Evolutionary conservation across 495 filamentous ascomycete genomes (phyloP).

Genomic region (Lentithecium fluviatile): DNA sequence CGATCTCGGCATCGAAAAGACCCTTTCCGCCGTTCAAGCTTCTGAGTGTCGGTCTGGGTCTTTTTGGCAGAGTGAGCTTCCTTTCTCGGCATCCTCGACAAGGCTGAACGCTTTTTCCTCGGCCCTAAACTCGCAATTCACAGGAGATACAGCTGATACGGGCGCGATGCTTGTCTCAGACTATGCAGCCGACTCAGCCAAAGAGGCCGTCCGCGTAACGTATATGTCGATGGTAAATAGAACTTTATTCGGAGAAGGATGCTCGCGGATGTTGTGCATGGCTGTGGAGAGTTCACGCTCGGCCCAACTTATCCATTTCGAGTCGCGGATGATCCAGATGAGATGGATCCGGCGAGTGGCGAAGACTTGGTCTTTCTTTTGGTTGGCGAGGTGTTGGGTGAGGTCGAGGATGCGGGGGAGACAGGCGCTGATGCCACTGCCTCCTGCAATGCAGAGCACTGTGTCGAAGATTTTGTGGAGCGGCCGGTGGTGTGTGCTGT

Average conservation of each 20-base stretch:
- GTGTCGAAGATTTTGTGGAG: constrained; percentile 21
- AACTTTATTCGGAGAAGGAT: background rate
- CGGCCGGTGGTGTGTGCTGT: constrained; percentile 19
- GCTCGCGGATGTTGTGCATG: background rate
- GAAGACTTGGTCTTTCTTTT: background rate
- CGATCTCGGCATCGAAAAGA: no score
- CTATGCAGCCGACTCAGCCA: constrained; percentile 1
- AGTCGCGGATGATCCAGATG: constrained; percentile 16
- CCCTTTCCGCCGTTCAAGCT: no score
- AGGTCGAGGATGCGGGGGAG: constrained; percentile 10
- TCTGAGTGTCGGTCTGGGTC: no score
- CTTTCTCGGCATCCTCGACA: background rate
- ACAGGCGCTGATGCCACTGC: constrained; percentile 15
- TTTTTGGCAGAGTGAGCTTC: no score
- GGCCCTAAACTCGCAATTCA: background rate
- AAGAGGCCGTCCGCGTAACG: constrained; percentile 1
- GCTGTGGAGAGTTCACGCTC: constrained; percentile 1
- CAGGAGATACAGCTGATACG: background rate
- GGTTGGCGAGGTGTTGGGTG: background rate
- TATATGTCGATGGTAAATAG: constrained; percentile 11
- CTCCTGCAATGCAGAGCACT: constrained; percentile 18
- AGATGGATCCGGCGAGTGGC: constrained; percentile 11
- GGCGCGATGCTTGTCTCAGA: background rate
- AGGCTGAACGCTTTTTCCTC: background rate
- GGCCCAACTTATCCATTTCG: constrained; percentile 7